Evolutionary conservation across 805 yeast genomes (phyloP).

Genomic region (Candida morakotiae): DNA sequence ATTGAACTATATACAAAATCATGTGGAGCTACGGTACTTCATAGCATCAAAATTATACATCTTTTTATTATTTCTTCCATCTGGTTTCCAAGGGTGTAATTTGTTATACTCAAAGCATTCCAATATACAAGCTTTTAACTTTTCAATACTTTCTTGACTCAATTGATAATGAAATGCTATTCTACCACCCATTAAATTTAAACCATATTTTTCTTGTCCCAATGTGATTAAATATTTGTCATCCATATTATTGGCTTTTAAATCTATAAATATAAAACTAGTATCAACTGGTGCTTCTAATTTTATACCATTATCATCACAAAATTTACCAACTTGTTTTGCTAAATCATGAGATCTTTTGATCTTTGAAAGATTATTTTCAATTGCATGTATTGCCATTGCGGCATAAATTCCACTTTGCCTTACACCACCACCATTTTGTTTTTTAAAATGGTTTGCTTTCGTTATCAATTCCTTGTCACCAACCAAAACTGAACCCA

Average conservation of each 20-base stretch:
- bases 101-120: conserved; percentile 46
- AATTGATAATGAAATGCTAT: conserved; percentile 36
- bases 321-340: conserved; percentile 28
- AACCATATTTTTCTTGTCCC: conserved; percentile 52
- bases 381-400: conserved; percentile 40
- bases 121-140: conserved; percentile 44
- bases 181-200: conserved; percentile 60
- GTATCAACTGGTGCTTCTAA: conserved; percentile 38
- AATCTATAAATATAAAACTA: conserved; percentile 38
- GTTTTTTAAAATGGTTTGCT: conserved; percentile 44
- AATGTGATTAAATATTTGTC: conserved; percentile 17
- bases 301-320: conserved; percentile 23
- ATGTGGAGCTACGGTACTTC: conserved; percentile 2
- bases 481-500: conserved; percentile 39
- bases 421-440: conserved; percentile 42
- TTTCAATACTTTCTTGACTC: conserved; percentile 25
- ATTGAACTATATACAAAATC: not conserved
- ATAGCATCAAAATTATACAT: conserved; percentile 20
- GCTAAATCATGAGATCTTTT: conserved; percentile 30
- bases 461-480: conserved; percentile 27
- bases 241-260: conserved; percentile 26
- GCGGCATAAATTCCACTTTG: conserved; percentile 38
- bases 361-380: conserved; percentile 33
- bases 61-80: conserved; percentile 15
- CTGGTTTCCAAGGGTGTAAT: conserved; percentile 7